Conservation (phyloP, 1,139 yeast genomes). For the Pichia sp. region DNA sequence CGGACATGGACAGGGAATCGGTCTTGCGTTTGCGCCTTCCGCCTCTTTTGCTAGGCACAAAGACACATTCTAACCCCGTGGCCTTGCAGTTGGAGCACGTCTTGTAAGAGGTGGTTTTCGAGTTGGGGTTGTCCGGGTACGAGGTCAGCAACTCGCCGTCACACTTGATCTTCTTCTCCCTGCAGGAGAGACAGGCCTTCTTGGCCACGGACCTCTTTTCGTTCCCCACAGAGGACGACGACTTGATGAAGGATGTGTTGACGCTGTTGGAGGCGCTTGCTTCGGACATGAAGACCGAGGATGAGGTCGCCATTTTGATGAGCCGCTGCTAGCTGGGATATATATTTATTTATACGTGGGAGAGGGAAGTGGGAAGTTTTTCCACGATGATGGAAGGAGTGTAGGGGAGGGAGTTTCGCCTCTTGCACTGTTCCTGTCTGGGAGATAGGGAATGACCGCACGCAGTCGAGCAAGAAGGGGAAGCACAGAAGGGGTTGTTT, state of each 20-base stretch:
- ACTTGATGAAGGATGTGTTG: not conserved
- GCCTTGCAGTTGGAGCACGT: slow-evolving; percentile 50
- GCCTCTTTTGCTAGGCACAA: slow-evolving; percentile 57
- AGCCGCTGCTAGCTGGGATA: not conserved
- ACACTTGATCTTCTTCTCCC: slow-evolving; percentile 61
- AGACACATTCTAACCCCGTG: slow-evolving; percentile 50
- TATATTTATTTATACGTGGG: too few species aligned
- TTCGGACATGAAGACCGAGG: not conserved
- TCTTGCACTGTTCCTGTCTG: too few species aligned
- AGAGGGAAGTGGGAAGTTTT: too few species aligned
- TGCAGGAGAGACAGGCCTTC: slow-evolving; percentile 58
- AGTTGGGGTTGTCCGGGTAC: slow-evolving; percentile 19
- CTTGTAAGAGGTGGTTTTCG: slow-evolving; percentile 21
- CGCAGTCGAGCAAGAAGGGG: too few species aligned
- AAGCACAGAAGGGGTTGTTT: too few species aligned
- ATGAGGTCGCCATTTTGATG: not conserved
- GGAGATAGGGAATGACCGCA: too few species aligned
- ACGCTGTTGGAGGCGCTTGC: not conserved
- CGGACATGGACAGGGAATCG: not conserved
- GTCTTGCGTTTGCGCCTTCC: slow-evolving; percentile 44
- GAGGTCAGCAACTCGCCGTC: slow-evolving; percentile 47
- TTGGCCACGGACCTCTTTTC: slow-evolving; percentile 48
- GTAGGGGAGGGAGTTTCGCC: too few species aligned
- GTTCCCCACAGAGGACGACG: not conserved
- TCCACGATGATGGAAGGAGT: too few species aligned